Percentiles rank a stretch among this genome's conserved stretches.
These are phyloP conservation scores for Micromonas commoda DNA, from an alignment of 139 green algal species.

Conservation along the genomic window DNA sequence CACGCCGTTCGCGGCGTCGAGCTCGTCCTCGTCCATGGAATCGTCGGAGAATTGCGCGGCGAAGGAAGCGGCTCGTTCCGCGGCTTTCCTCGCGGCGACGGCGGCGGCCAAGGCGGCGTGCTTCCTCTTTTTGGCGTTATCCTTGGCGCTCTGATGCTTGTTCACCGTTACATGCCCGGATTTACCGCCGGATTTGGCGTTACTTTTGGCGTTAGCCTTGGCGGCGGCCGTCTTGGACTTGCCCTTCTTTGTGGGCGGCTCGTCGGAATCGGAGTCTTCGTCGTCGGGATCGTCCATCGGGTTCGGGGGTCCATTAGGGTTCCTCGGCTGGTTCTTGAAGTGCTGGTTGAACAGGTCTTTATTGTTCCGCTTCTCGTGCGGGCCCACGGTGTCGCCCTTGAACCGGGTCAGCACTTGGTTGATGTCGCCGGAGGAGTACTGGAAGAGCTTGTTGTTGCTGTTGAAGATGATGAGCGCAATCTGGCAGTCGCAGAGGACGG, in stretches of 20 bases:
- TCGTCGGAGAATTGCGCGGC: not conserved
- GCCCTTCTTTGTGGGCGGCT: not conserved
- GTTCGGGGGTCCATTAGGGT: not conserved
- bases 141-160: slow-evolving; percentile 4
- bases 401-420: slow-evolving; percentile 56
- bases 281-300: not conserved
- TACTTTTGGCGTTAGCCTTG: not conserved
- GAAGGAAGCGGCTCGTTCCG: not conserved
- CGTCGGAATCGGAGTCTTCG: not conserved
- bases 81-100: too few relatives aligned
- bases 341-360: slow-evolving; percentile 54
- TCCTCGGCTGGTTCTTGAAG: slow-evolving; percentile 34
- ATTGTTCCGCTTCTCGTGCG: slow-evolving; percentile 56
- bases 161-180: not conserved
- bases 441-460: slow-evolving; percentile 50
- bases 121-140: not conserved
- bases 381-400: slow-evolving; percentile 37
- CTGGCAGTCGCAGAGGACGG: slow-evolving; percentile 68
- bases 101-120: too few relatives aligned
- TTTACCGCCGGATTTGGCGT: not conserved
- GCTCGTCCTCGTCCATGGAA: not conserved
- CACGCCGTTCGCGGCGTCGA: not conserved
- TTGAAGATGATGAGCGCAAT: slow-evolving; percentile 69
- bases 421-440: slow-evolving; percentile 62
- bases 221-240: not conserved